Conservation (phyloP, 176 grass and related monocot species). For the Microstegium vimineum region DNA sequence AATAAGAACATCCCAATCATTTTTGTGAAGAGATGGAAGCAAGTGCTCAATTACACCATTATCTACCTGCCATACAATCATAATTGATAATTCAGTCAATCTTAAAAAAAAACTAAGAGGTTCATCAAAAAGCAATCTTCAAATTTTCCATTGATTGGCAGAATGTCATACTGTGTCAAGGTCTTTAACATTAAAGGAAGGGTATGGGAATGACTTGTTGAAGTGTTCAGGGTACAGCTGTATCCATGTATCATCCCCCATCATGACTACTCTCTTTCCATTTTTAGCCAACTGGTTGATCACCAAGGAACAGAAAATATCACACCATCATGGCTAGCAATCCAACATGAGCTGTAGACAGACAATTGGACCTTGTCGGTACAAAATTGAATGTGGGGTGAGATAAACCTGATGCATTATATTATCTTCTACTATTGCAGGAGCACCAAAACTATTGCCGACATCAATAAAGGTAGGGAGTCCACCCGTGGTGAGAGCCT, state of each 20-base stretch:
- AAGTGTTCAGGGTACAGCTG: conserved; percentile 95
- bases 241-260: conserved; percentile 98
- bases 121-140: neutral
- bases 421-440: conserved; percentile 94
- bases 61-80: conserved; percentile 62
- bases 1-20: conserved; percentile 97
- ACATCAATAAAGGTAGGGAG: conserved; percentile 99
- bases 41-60: conserved; percentile 92
- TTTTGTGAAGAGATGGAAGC: conserved; percentile 68
- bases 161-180: conserved; percentile 72
- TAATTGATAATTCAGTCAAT: neutral
- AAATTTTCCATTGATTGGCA: too few relatives aligned
- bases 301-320: conserved; percentile 24
- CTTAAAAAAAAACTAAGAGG: neutral
- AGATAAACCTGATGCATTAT: conserved; percentile 88
- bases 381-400: conserved; percentile 10
- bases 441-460: conserved; percentile 91
- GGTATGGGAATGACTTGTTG: conserved; percentile 85
- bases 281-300: conserved; percentile 58
- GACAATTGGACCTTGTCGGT: neutral
- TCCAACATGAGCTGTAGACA: conserved; percentile 2
- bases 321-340: neutral
- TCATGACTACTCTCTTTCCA: conserved; percentile 91
- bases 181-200: conserved; percentile 99
- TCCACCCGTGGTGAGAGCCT: conserved; percentile 88